phyloP scores from a whole-genome alignment of 2,329 filamentous ascomycete genomes.

The Harringtonia aguacate region DNA sequence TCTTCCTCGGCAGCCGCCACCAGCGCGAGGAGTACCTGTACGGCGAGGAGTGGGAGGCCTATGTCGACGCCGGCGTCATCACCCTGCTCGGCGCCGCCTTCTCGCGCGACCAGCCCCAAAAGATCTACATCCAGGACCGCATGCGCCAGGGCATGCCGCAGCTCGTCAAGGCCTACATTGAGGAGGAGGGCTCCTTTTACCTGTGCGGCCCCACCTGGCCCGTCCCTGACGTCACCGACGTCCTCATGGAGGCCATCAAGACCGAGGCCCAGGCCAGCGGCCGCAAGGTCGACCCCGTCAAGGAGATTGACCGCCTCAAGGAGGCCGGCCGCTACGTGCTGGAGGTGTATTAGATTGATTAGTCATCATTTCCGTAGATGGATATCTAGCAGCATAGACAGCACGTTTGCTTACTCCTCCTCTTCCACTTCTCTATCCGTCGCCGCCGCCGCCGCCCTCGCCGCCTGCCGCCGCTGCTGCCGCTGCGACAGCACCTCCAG shows the following conservation, averaged over 20 bases:
- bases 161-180: constrained; percentile 77
- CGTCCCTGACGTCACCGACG: constrained; percentile 89
- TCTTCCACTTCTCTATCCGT: no score
- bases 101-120: constrained; percentile 91
- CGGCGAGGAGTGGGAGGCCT: constrained; percentile 98
- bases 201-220: constrained; percentile 98
- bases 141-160: constrained; percentile 82
- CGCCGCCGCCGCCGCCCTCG: background rate
- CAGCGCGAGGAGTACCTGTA: constrained; percentile 98
- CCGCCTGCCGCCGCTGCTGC: background rate
- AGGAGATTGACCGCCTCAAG: constrained; percentile 97
- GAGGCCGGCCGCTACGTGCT: constrained; percentile 89
- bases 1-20: constrained; percentile 96
- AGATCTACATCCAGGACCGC: constrained; percentile 98
- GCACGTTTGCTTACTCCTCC: no score
- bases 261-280: constrained; percentile 57
- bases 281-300: constrained; percentile 74
- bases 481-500: background rate
- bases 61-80: constrained; percentile 89
- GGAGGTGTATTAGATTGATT: constrained; percentile 69
- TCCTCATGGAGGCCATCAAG: constrained; percentile 85
- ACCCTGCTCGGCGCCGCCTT: constrained; percentile 90
- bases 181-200: constrained; percentile 87
- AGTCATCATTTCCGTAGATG: background rate
- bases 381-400: no score